Evolutionary conservation across 441 rosid species (phyloP).

Genomic region (Aleurites moluccanus): DNA sequence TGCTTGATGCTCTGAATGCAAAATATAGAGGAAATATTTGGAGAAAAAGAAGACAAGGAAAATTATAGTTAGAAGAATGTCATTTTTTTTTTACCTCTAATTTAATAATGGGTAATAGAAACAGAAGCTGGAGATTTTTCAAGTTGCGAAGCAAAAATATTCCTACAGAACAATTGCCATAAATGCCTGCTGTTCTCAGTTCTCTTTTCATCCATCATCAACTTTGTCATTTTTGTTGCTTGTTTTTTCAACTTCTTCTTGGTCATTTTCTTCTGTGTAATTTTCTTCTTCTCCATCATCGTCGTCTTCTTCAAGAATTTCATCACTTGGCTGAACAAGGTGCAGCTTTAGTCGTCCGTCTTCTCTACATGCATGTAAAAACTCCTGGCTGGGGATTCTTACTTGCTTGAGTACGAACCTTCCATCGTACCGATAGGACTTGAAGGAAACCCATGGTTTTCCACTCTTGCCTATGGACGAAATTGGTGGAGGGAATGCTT

Average conservation of each 20-base stretch:
- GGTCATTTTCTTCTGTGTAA: conserved; percentile 20
- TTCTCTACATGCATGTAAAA: conserved; percentile 72
- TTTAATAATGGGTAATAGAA: conserved; percentile 2
- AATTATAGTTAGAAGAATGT: not conserved
- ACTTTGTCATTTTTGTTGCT: not conserved
- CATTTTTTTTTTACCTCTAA: conserved; percentile 5
- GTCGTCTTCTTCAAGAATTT: conserved; percentile 36
- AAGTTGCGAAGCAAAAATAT: not conserved
- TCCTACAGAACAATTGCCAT: not conserved
- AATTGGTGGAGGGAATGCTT: conserved; percentile 63
- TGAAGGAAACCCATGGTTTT: conserved; percentile 69
- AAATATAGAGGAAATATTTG: not conserved
- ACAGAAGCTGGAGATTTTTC: not conserved
- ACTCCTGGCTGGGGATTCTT: conserved; percentile 66
- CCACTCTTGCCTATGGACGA: conserved; percentile 60
- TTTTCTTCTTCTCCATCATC: conserved; percentile 36
- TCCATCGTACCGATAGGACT: conserved; percentile 72
- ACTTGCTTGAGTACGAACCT: conserved; percentile 81
- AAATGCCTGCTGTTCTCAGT: not conserved
- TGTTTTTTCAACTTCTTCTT: conserved; percentile 24
- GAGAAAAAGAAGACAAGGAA: not conserved
- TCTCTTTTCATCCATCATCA: conserved; percentile 3
- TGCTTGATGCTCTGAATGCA: not conserved
- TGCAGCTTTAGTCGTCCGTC: conserved; percentile 70
- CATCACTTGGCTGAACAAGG: conserved; percentile 57